Evolutionary conservation across 106 monocot genomes (phyloP).

Genomic region (Allium fistulosum): DNA sequence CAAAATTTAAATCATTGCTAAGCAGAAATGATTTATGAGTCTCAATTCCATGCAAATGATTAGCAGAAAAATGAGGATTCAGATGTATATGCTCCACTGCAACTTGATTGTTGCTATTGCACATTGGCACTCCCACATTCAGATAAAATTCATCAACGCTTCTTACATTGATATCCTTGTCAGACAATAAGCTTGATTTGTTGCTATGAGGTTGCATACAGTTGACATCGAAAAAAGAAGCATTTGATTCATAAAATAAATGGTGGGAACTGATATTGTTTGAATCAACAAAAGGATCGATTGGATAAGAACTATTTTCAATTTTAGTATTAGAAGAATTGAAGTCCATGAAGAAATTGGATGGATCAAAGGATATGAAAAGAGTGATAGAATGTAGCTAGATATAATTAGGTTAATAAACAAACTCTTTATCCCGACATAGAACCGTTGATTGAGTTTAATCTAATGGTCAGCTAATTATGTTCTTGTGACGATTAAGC

Average conservation of each 20-base stretch:
- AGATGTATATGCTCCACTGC: conserved; percentile 3
- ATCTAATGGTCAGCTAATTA: neutral
- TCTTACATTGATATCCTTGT: neutral
- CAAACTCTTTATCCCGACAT: neutral
- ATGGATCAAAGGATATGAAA: neutral
- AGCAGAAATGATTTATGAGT: conserved; percentile 11
- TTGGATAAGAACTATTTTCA: neutral
- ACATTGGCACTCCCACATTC: neutral
- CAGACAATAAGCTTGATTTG: conserved; percentile 1
- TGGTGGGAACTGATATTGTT: neutral
- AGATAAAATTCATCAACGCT: neutral
- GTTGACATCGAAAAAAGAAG: neutral
- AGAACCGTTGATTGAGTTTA: conserved; percentile 6
- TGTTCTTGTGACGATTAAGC: conserved; percentile 10
- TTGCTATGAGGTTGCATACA: neutral
- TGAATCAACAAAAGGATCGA: conserved; percentile 2
- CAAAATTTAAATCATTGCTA: conserved; percentile 4
- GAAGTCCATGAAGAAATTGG: conserved; percentile 7
- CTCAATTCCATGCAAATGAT: conserved; percentile 1
- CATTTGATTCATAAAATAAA: conserved; percentile 2
- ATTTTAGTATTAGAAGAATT: neutral
- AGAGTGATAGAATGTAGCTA: no score
- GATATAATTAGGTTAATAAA: no score
- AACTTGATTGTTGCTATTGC: neutral
- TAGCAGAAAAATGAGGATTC: conserved; percentile 1